Base-by-base conservation (phyloP, 768 basidiomycete species). In the Lactarius quietus region DNA sequence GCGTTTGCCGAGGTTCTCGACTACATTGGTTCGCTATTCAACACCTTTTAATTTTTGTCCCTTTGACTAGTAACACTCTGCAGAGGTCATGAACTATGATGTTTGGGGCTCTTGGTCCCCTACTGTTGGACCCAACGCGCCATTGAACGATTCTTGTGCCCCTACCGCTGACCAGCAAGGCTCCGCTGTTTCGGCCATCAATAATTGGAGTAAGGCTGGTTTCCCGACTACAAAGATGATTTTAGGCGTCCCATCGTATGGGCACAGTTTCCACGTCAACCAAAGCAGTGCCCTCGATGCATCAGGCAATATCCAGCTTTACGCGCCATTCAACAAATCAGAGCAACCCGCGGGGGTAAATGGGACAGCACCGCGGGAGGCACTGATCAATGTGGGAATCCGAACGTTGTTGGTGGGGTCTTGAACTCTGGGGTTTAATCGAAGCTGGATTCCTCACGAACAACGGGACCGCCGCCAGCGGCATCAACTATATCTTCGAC, bases 241-340 rank as follows among this genome's bases (percentile, higher is more conserved):
- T 26, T 85, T 98, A 9, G 95, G 94, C 58, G 86, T 95, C 1
- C 85, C 95, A 14, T 79, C 87, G n/a, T 95, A 92, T 75, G 92
- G 92, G 2, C 93, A 92, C 76, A 84, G 88, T 54, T 95, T 79
- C 79, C 41, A 67, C 15, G 79, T 83, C 33, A 69, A 80, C 29
- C 59, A 73, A 6, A 60, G 28, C 43, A 71, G 67, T 35, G 83
- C 84, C 1, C 72, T 80, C 62, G 64, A 69, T n/a, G 62, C 71
- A 15, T 71, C 72, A 12, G 60, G 51, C 15, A 45, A 39, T 2
- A 31, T 73, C n/a, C 29, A 51, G 1, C 43, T 54, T 3, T 68
- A 70, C 59, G 63, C 62, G 3, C 45, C 72, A 7, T 72, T 73
- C 61, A 43, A 69, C 35, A 67, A 59, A 12, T 36, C 59, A 28